These are phyloP conservation scores for Scutellaria barbata DNA, from an alignment of 257 asterid genomes.

Conservation along the genomic window DNA sequence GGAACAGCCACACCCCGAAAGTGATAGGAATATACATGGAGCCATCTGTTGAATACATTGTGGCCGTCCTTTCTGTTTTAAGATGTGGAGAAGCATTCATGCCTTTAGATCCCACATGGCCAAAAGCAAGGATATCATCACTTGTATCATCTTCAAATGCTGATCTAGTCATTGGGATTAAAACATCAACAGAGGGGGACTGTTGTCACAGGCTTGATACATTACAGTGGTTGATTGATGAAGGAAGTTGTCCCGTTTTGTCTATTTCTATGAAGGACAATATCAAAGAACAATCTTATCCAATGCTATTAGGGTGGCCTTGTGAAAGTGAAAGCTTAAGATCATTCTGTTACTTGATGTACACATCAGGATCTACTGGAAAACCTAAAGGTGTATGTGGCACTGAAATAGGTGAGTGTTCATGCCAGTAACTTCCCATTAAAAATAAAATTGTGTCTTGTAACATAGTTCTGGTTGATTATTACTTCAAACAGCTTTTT, in stretches of 20 bases:
- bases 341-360: conserved; percentile 86
- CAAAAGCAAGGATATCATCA: conserved; percentile 67
- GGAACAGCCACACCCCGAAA: conserved; percentile 51
- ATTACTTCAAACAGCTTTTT: conserved; percentile 1
- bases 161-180: conserved; percentile 63
- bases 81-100: conserved; percentile 93
- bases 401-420: conserved; percentile 73
- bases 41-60: conserved; percentile 87
- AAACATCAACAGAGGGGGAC: conserved; percentile 45
- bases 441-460: conserved; percentile 11
- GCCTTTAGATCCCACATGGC: conserved; percentile 95
- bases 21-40: conserved; percentile 79
- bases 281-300: conserved; percentile 39
- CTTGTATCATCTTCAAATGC: conserved; percentile 63
- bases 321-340: conserved; percentile 65
- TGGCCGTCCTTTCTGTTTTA: conserved; percentile 75
- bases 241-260: conserved; percentile 55
- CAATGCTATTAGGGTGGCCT: conserved; percentile 60
- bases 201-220: conserved; percentile 66
- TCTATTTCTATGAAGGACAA: conserved; percentile 50
- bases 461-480: conserved; percentile 16
- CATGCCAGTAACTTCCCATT: conserved; percentile 7
- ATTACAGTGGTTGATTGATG: conserved; percentile 66
- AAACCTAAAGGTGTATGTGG: conserved; percentile 95
- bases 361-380: conserved; percentile 96